phyloP scores from a whole-genome alignment of 2,329 filamentous ascomycete species.

The Fusarium incarnatum region DNA sequence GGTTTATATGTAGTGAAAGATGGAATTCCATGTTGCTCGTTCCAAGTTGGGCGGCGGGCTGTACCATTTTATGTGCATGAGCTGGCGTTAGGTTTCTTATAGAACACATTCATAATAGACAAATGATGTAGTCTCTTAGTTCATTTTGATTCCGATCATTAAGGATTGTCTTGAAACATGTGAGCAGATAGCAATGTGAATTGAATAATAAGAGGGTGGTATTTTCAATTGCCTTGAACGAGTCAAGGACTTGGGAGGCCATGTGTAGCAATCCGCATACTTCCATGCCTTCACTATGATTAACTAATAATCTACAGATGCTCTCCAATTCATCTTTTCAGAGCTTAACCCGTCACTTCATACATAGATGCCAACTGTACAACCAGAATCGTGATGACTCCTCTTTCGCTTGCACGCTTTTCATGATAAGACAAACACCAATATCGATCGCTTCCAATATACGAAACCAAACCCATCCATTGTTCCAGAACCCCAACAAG shows the following conservation, averaged over 20 bases:
- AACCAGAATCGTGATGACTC: slow-evolving; percentile 24
- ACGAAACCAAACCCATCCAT: slow-evolving; percentile 20
- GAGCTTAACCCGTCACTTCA: slow-evolving; percentile 28
- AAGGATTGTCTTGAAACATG: neutral
- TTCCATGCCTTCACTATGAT: slow-evolving; percentile 32
- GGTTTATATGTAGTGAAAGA: neutral
- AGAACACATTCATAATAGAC: slow-evolving; percentile 35
- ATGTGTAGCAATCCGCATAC: slow-evolving; percentile 13
- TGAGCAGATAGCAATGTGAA: neutral
- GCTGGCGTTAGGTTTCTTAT: slow-evolving; percentile 43
- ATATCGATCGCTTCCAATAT: slow-evolving; percentile 21
- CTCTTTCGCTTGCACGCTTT: slow-evolving; percentile 32
- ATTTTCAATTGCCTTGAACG: slow-evolving; percentile 30
- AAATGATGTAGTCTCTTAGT: slow-evolving; percentile 17
- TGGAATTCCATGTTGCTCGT: slow-evolving; percentile 12
- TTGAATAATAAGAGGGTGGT: slow-evolving; percentile 20
- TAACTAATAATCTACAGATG: slow-evolving; percentile 41
- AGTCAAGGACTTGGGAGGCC: slow-evolving; percentile 26
- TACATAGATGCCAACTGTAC: slow-evolving; percentile 27
- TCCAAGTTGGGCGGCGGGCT: slow-evolving; percentile 12
- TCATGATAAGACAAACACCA: slow-evolving; percentile 35
- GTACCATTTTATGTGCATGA: slow-evolving; percentile 43
- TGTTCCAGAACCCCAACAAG: slow-evolving; percentile 26
- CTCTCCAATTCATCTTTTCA: slow-evolving; percentile 22
- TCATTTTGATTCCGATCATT: neutral